Evolutionary conservation across 2,329 filamentous ascomycete species (phyloP).

Genomic region (Dactylellina sp.): DNA sequence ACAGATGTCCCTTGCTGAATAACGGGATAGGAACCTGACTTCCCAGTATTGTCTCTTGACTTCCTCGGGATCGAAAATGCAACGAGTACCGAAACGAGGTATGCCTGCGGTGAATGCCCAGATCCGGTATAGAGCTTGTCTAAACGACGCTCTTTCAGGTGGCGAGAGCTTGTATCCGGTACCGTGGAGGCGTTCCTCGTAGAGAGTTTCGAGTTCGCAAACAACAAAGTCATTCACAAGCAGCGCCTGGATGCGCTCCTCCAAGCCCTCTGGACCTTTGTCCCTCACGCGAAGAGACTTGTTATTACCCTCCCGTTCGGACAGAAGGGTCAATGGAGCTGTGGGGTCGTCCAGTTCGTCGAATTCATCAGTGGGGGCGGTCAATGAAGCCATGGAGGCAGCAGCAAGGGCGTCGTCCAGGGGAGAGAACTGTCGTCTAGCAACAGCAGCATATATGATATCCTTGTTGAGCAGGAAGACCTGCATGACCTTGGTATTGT

Average conservation of each 20-base stretch:
- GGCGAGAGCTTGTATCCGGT: conserved; percentile 42
- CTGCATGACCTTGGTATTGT: conserved; percentile 44
- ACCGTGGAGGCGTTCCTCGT: conserved; percentile 39
- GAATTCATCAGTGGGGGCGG: conserved; percentile 35
- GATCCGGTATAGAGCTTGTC: conserved; percentile 49
- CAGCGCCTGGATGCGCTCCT: conserved; percentile 52
- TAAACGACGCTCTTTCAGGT: conserved; percentile 27
- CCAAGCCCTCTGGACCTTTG: conserved; percentile 39
- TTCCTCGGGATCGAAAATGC: conserved; percentile 54
- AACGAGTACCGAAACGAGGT: conserved; percentile 46
- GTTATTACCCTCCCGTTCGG: conserved; percentile 54
- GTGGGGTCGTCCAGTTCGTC: conserved; percentile 53
- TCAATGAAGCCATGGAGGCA: conserved; percentile 48
- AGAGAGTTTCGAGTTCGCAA: conserved; percentile 41
- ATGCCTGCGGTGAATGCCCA: conserved; percentile 54
- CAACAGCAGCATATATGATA: conserved; percentile 46
- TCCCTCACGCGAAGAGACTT: conserved; percentile 52
- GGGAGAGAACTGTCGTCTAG: conserved; percentile 50
- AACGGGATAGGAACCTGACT: conserved; percentile 48
- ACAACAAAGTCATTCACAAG: conserved; percentile 44
- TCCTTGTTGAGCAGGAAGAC: conserved; percentile 55
- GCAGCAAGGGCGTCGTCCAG: conserved; percentile 51
- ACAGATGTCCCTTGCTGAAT: conserved; percentile 50
- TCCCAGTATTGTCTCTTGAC: conserved; percentile 55
- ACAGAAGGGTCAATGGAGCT: conserved; percentile 45